Conservation (phyloP, 768 basidiomycete species). For the Pulveroboletus sp. region DNA sequence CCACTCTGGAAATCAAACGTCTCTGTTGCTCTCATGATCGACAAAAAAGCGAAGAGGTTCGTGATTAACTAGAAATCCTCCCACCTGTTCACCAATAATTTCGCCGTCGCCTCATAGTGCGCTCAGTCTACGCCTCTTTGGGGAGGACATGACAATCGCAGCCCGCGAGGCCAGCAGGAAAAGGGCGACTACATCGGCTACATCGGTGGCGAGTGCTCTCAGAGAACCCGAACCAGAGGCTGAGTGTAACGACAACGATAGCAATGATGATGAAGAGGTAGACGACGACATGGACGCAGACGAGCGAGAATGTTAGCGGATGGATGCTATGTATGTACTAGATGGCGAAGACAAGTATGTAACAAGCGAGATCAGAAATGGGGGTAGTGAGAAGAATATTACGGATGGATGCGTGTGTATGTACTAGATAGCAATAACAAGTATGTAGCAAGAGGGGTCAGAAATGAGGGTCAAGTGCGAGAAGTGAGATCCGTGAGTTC, state of each 20-base stretch:
- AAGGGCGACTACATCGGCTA: neutral
- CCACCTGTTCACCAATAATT: neutral
- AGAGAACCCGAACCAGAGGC: conserved; percentile 1
- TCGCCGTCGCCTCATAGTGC: conserved; percentile 53
- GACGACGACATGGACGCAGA: conserved; percentile 11
- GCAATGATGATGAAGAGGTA: conserved; percentile 4
- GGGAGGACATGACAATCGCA: conserved; percentile 63
- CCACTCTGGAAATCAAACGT: conserved; percentile 94
- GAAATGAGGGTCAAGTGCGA: neutral
- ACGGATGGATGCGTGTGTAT: neutral
- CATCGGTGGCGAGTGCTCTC: neutral
- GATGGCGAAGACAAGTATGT: conserved; percentile 4
- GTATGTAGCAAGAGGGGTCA: neutral
- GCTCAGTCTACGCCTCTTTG: conserved; percentile 80
- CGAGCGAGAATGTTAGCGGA: conserved; percentile 5
- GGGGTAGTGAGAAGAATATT: neutral
- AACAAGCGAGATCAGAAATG: neutral
- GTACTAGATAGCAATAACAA: neutral
- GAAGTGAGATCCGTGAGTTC: conserved; percentile 1
- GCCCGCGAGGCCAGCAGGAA: conserved; percentile 35
- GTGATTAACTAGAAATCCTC: conserved; percentile 7
- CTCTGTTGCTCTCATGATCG: conserved; percentile 87
- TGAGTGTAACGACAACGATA: conserved; percentile 3
- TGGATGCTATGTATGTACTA: conserved; percentile 11
- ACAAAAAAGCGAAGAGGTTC: conserved; percentile 94